A percentile compares a stretch with the other conserved stretches of the same genome.
Conservation (phyloP, 2,329 filamentous ascomycete species). For the Hymenotorrendiella dingleyae region DNA sequence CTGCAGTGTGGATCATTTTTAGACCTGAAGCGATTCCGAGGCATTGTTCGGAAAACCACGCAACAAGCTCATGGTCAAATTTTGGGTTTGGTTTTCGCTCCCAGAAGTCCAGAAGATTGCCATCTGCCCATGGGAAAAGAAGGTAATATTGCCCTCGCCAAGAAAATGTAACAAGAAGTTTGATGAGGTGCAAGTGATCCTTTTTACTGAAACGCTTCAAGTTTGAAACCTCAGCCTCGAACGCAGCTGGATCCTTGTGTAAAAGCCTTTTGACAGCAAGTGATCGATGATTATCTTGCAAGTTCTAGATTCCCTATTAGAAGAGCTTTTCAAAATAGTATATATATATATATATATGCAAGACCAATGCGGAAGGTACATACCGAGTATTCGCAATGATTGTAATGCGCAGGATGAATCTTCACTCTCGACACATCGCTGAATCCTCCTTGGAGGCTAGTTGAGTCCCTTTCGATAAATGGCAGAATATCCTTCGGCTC, state of each 20-base stretch:
- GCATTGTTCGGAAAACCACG: slow-evolving; percentile 7
- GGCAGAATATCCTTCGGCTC: neutral
- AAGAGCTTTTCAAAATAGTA: neutral
- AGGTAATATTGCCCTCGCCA: slow-evolving; percentile 9
- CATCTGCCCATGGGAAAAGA: slow-evolving; percentile 9
- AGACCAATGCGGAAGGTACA: neutral
- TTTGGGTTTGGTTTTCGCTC: neutral
- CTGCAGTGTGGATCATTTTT: slow-evolving; percentile 4
- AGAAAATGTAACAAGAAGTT: slow-evolving; percentile 6
- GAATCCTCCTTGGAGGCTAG: neutral
- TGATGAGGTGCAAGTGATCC: slow-evolving; percentile 1
- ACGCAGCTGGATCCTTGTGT: neutral
- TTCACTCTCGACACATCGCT: slow-evolving; percentile 7
- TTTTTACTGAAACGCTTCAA: slow-evolving; percentile 7
- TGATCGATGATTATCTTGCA: neutral
- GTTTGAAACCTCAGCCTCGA: slow-evolving; percentile 3
- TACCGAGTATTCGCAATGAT: slow-evolving; percentile 1
- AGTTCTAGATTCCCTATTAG: neutral
- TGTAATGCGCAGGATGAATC: slow-evolving; percentile 9
- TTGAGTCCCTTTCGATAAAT: slow-evolving; percentile 4
- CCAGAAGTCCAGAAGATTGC: slow-evolving; percentile 5
- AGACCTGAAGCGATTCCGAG: slow-evolving; percentile 5
- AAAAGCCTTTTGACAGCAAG: slow-evolving; percentile 5
- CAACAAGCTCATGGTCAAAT: neutral
- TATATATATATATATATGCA: neutral